Percentiles rank a stretch among this genome's conserved stretches.
These are phyloP conservation scores for Euphorbia peplus DNA, from an alignment of 345 rosid species.

Conservation along the genomic window DNA sequence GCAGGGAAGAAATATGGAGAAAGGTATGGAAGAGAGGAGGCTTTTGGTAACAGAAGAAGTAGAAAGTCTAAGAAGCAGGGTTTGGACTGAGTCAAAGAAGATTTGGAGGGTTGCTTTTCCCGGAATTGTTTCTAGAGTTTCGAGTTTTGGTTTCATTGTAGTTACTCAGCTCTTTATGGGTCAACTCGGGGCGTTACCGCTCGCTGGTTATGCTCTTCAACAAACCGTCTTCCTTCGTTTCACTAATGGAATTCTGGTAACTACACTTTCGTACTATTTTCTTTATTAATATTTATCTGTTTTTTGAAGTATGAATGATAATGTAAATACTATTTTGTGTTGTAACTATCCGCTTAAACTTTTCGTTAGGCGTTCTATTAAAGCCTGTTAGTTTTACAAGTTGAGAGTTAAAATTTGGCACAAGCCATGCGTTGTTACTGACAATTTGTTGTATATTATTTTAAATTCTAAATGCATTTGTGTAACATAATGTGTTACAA, in stretches of 20 bases:
- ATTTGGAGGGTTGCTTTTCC: constrained; percentile 36
- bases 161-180: constrained; percentile 29
- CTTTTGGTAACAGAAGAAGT: constrained; percentile 15
- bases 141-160: constrained; percentile 24
- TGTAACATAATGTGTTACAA: too few relatives aligned
- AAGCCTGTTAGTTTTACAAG: too few relatives aligned
- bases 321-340: too few relatives aligned
- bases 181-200: constrained; percentile 26
- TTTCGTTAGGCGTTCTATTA: too few relatives aligned
- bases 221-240: constrained; percentile 28
- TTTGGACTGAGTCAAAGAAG: constrained; percentile 34
- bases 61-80: constrained; percentile 2
- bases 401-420: too few relatives aligned
- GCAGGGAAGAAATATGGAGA: constrained; percentile 3
- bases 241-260: constrained; percentile 30
- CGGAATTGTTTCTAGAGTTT: constrained; percentile 20
- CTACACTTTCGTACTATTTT: too few relatives aligned
- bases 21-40: constrained; percentile 25
- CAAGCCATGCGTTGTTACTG: too few relatives aligned
- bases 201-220: constrained; percentile 35
- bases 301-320: too few relatives aligned
- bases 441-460: too few relatives aligned
- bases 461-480: too few relatives aligned
- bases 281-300: too few relatives aligned
- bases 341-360: too few relatives aligned